Evolutionary conservation across 23 red algal species (phyloP), one percentile per base, ranked within the genome.

Genomic region (Gracilaria domingensis): DNA sequence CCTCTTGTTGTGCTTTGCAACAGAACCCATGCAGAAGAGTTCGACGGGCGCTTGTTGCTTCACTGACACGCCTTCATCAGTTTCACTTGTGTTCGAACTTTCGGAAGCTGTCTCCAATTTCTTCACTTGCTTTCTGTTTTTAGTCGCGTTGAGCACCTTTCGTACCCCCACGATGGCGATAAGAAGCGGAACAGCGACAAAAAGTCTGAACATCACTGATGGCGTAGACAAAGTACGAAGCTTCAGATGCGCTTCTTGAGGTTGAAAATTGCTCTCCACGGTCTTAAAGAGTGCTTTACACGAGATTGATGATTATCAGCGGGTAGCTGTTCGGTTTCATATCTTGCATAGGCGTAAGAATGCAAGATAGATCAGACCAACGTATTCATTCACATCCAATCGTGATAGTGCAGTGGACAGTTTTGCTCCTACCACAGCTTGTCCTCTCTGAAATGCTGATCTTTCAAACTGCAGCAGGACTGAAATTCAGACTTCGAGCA

Each of bases 11-110:
- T 69, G 64, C 2, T 69, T 69, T 20, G 64, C 30, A 5, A 69
- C 64, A 37, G 64, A 69, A 36, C 64, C 64, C 64, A 69, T 69
- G 32, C 64, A 69, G 64, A 69, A 69, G 32, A 36, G 32, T 17
- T 69, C 64, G 33, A 18, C 32, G 64, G 30, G 64, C 32, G 30
- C 28, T 13, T 30, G 14, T 17, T 69, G 14, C 17, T 69, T 32
- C 30, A 17, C 0, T 12, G 64, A 9, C 30, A 9, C 16, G 32
- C 1, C 32, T 9, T 8, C 1, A 37, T 37, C 33, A 37, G 16
- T 18, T 37, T 69, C 30, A 32, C 30, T 13, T 32, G 16, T 4
- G 12, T 17, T 20, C 32, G 32, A 16, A 37, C 30, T 69, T 69
- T 37, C 30, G 12, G 64, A 32, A 36, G 64, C 4, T 8, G 28